Base-by-base conservation (phyloP, 2,329 filamentous ascomycete genomes). In the Polychaeton citri region DNA sequence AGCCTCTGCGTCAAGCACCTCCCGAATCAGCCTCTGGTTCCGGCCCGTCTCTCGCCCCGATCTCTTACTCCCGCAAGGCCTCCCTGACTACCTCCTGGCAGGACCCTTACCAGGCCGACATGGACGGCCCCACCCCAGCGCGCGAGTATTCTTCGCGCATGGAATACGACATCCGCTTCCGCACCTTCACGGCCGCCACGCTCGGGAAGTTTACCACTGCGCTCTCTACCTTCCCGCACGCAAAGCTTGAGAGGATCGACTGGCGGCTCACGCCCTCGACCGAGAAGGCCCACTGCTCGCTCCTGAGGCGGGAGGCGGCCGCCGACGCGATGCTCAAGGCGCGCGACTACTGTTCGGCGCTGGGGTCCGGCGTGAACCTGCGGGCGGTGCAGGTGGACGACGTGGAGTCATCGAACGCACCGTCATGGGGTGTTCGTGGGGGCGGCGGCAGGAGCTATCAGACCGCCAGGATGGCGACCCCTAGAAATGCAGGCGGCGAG, bases 21-120 rank as follows among this genome's bases (percentile, higher is more conserved):
- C 7, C 7, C 12, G 12, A 10, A 12, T 28, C 24, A 12, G 3
- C 24, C 24, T 7, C 24, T 28, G 12, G 12, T 10, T 28, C 38
- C 5, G 19, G 32, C 8, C 42, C 40, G 36, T 38, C 41, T 21
- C 24, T 28, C 15, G 38, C 43, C 3, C 38, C 46, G 7, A 32
- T 49, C 15, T 43, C 45, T 2, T 45, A 49, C 38, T 49, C 45
- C 42, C 37, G 38, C 36, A 48, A 48, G 26, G 48, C 45, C 15
- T 43, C 41, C 4, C 35, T 49, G 6, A 42, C 44, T 13, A 38
- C 45, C 2, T 45, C 40, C 10, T 42, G 36, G 8, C 34, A 44
- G 7, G 26, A 41, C 1, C 44, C 44, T 3, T 35, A 40, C 19
- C n/a, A n/a, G n/a, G n/a, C n/a, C n/a, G 35, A 38, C n/a, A 30